phyloP scores from a whole-genome alignment of 2,329 filamentous ascomycete genomes.

The Paracorniculantispora psalliotae region DNA sequence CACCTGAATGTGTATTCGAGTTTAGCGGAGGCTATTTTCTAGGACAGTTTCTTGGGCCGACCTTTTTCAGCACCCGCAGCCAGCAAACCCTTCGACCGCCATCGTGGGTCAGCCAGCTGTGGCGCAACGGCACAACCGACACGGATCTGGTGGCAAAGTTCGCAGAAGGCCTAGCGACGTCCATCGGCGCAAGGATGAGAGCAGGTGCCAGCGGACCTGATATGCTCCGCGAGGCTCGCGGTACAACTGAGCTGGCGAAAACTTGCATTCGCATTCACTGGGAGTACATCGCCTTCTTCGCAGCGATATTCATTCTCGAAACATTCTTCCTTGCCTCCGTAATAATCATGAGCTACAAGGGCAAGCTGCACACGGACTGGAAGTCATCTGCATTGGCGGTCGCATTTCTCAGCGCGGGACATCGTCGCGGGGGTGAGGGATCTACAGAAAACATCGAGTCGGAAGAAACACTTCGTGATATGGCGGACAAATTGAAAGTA shows the following conservation, averaged over 20 bases:
- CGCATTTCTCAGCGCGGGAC: not conserved
- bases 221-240: slow-evolving; percentile 3
- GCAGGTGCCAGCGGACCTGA: not conserved
- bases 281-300: slow-evolving; percentile 2
- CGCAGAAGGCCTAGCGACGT: not conserved
- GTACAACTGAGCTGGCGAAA: not conserved
- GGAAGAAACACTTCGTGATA: not conserved
- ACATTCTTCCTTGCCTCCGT: not conserved
- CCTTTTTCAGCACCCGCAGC: not conserved
- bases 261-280: slow-evolving; percentile 3
- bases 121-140: not conserved
- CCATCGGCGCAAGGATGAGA: not conserved
- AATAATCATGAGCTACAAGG: not conserved
- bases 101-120: not conserved
- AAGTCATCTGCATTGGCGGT: slow-evolving; percentile 2
- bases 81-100: too few species aligned
- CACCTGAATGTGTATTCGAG: slow-evolving; percentile 4
- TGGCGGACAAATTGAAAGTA: not conserved
- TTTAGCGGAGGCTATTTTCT: not conserved
- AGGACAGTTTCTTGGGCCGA: not conserved
- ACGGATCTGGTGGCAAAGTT: not conserved
- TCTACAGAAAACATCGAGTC: not conserved
- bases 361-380: slow-evolving; percentile 3
- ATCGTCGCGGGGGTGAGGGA: not conserved
- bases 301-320: not conserved